Percentiles rank a stretch among this genome's conserved stretches.
These are phyloP conservation scores for Psidium guajava DNA, from an alignment of 345 rosid species.

Conservation along the genomic window DNA sequence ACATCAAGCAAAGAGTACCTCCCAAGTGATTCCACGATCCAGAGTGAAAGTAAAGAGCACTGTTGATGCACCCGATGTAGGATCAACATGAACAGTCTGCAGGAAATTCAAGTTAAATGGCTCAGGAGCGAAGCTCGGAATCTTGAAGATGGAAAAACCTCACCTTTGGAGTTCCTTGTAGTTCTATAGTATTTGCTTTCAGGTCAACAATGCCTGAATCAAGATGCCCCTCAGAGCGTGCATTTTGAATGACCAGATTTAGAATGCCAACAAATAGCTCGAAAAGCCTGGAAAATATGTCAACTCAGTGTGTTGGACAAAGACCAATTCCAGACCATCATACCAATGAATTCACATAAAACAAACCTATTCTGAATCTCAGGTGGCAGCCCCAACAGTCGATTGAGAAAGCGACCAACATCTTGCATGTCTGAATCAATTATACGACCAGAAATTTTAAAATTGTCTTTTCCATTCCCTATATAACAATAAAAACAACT, in stretches of 20 bases:
- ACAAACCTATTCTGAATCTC: conserved; percentile 87
- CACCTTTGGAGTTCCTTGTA: conserved; percentile 87
- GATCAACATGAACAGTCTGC: conserved; percentile 95
- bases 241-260: conserved; percentile 86
- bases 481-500: conserved; percentile 8
- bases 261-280: conserved; percentile 82
- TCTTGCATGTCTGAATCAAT: conserved; percentile 99
- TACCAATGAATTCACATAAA: conserved; percentile 3
- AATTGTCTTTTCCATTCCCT: conserved; percentile 82
- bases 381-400: conserved; percentile 92
- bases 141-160: conserved; percentile 3
- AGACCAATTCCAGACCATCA: neutral
- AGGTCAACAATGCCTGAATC: conserved; percentile 95
- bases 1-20: conserved; percentile 28
- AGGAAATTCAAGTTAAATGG: conserved; percentile 10
- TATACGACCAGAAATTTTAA: conserved; percentile 85
- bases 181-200: conserved; percentile 73
- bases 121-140: neutral
- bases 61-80: conserved; percentile 91
- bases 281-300: conserved; percentile 51
- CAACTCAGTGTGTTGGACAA: conserved; percentile 13
- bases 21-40: conserved; percentile 95
- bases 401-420: conserved; percentile 89
- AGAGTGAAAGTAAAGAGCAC: conserved; percentile 79
- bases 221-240: conserved; percentile 89